Evolutionary conservation across 2,329 filamentous ascomycete genomes (phyloP), one percentile per base, ranked within the genome.

Genomic region (Alternaria rosae): DNA sequence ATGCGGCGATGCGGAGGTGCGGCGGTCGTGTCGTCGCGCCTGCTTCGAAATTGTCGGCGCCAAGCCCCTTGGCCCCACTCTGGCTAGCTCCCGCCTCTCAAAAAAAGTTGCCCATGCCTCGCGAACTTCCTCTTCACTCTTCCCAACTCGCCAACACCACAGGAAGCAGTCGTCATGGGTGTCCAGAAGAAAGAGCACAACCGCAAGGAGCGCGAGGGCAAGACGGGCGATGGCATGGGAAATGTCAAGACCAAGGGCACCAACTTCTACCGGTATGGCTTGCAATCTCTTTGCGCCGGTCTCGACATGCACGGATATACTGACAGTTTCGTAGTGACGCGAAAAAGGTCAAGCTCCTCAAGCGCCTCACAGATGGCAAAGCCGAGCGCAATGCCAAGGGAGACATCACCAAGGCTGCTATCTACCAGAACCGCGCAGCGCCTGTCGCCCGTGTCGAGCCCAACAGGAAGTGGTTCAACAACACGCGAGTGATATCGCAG

Each of bases 401-500:
- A 74, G 89, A 94, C 73, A 91, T 99, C 77, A 91, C 90, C 57
- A 90, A 95, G 81, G 89, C 93, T 67, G 93, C 93, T 51, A 86
- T 88, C 15, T 97, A 89, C 81, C 94, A 98, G 82, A 93, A 91
- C 62, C 86, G 89, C 75, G 93, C 97, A 35, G 82, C 90, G 21
- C 94, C 94, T 48, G 88, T 86, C 62, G 95, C 94, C 70, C 88
- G 94, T 69, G 92, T 98, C 76, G 94, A 98, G 84, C 95, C 95
- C 52, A 96, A 98, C 82, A 87, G 95, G 75, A 96, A 96, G 82
- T 99, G 95, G 95, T 99, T 99, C 82, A 92, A 91, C 74, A 97
- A 97, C 80, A 97, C 94, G 32, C 86, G 95, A 74, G 89, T 91
- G 45, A 97, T 97, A 75, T 93, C 91, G 1, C 94, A 97, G 78